Percentiles rank a stretch among this genome's conserved stretches.
Conservation (phyloP, 306 rosid species). For the Cyamopsis tetragonoloba region DNA sequence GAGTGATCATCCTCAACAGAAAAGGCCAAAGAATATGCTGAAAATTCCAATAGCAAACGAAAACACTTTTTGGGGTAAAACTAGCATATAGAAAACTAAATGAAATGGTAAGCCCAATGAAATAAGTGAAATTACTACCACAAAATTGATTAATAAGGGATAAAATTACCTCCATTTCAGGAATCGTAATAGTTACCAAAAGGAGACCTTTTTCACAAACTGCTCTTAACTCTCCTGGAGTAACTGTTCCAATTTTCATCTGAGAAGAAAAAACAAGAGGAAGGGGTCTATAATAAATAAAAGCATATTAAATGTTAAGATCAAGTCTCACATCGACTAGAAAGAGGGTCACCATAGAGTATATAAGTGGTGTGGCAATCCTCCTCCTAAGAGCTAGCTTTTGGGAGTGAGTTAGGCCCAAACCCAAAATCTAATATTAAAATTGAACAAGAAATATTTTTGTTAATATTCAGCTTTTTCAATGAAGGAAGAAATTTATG, state of each 20-base stretch:
- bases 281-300: conserved; percentile 8
- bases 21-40: conserved; percentile 99
- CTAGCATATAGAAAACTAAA: background rate
- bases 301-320: conserved; percentile 12
- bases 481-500: conserved; percentile 5
- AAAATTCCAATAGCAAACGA: conserved; percentile 15
- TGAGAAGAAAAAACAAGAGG: conserved; percentile 31
- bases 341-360: no score
- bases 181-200: conserved; percentile 83
- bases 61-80: background rate
- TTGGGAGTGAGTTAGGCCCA: no score
- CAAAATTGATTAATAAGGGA: background rate
- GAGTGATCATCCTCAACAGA: conserved; percentile 84
- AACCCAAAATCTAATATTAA: no score
- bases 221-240: conserved; percentile 65
- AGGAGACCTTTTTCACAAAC: conserved; percentile 90
- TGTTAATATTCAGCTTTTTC: background rate
- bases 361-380: no score
- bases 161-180: conserved; percentile 96
- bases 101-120: conserved; percentile 4
- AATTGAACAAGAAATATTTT: background rate
- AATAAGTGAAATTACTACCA: conserved; percentile 18
- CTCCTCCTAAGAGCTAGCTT: no score
- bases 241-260: conserved; percentile 72
- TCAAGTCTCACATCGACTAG: no score